These are phyloP conservation scores for Pontederia crassipes DNA, from an alignment of 176 grass and related monocot species.

Conservation along the genomic window DNA sequence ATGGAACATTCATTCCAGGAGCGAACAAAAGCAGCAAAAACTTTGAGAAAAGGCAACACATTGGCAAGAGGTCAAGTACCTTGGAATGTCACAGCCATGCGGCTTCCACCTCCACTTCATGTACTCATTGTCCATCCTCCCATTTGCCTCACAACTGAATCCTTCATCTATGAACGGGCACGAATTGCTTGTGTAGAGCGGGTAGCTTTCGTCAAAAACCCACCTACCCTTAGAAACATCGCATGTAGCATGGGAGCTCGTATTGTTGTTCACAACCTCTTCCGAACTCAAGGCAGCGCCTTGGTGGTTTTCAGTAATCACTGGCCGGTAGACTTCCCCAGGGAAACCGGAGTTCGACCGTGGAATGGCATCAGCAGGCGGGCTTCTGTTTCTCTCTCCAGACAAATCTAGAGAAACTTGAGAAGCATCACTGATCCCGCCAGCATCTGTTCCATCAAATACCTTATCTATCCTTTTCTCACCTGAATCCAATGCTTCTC, in stretches of 20 bases:
- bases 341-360: not conserved
- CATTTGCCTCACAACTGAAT: conserved; percentile 78
- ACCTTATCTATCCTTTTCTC: conserved; percentile 1
- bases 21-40: not conserved
- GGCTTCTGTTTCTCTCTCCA: not conserved
- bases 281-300: not conserved
- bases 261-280: not conserved
- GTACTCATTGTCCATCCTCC: conserved; percentile 48
- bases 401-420: not conserved
- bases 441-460: not conserved
- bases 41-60: not conserved
- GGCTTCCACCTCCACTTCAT: conserved; percentile 93
- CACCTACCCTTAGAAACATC: conserved; percentile 75
- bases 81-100: conserved; percentile 52
- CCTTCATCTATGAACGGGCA: conserved; percentile 92
- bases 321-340: not conserved
- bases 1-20: not conserved
- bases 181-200: conserved; percentile 53
- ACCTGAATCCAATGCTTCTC: conserved; percentile 17
- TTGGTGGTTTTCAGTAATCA: conserved; percentile 1
- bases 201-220: conserved; percentile 81
- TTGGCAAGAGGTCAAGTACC: conserved; percentile 23
- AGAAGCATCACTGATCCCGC: not conserved
- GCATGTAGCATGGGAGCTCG: conserved; percentile 20
- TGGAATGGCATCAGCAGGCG: not conserved